phyloP scores from a whole-genome alignment of 176 grass and related monocot species.

The Musa schizocarpa region DNA sequence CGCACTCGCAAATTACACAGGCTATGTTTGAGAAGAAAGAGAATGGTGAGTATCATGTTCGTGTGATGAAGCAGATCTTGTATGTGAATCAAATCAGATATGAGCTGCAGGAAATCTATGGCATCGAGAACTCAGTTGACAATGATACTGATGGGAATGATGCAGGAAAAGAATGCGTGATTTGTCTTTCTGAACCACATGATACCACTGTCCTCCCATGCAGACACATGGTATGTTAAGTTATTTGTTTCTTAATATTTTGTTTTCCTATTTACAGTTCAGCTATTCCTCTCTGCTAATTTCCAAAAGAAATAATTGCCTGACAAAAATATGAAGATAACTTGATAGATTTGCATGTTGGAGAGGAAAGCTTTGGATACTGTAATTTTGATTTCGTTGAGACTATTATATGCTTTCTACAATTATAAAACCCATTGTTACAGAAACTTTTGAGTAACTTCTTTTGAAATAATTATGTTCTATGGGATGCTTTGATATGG shows the following conservation, averaged over 20 bases:
- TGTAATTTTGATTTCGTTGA: no score
- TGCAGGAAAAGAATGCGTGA: slow-evolving; percentile 50
- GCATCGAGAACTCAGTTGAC: slow-evolving; percentile 33
- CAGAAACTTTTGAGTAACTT: no score
- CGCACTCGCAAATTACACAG: slow-evolving; percentile 29
- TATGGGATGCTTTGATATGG: no score
- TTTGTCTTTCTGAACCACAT: slow-evolving; percentile 51
- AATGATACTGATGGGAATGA: slow-evolving; percentile 32
- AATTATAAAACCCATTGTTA: no score
- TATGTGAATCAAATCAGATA: slow-evolving; percentile 43
- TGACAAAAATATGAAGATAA: no score
- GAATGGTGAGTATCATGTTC: slow-evolving; percentile 21
- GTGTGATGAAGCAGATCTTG: slow-evolving; percentile 33
- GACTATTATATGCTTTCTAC: no score
- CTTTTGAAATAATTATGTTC: no score
- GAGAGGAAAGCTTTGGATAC: no score
- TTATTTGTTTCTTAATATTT: slow-evolving; percentile 8
- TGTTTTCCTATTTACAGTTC: neutral
- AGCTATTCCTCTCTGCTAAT: neutral
- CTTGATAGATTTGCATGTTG: no score
- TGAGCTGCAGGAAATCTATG: slow-evolving; percentile 53
- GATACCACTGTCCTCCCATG: slow-evolving; percentile 54
- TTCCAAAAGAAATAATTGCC: neutral
- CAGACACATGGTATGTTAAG: slow-evolving; percentile 47
- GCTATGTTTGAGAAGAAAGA: slow-evolving; percentile 42